Base-by-base conservation (phyloP, 495 filamentous ascomycete genomes). In the Chlorociboria aeruginascens region DNA sequence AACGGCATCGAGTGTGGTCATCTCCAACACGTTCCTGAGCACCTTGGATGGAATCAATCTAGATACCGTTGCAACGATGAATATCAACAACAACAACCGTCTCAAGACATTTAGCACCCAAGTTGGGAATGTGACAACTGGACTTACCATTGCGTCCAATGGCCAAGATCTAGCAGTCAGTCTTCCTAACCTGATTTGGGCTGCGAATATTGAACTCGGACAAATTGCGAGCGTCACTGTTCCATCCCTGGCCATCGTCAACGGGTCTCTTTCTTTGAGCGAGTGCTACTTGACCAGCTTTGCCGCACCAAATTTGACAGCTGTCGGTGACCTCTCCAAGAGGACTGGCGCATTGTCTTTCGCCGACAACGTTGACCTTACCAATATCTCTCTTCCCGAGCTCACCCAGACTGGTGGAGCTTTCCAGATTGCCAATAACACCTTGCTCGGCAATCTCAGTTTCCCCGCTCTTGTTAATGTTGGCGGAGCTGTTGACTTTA, bases 341-440 rank as follows among this genome's bases (percentile, higher is more conserved):
- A 34, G 38, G 6, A 1, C n/a, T 7, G 56, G 56, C n/a, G 40
- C 44, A 31, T 48, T 59, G 28, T 76, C 84, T 39, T 85, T 97
- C 67, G 80, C 84, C 58, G 77, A 74, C 70, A 96, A 96, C 77
- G 57, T 60, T 40, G 59, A 74, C 36, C 69, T 99, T 46, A 71
- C 68, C 59, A 94, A 93, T 72, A 74, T 96, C 67, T 75, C 79
- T 41, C 69, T 95, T 58, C 77, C 82, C 40, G 28, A 52, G 30
- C 70, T 99, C 43, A 77, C 68, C 51, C 72, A 61, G 16, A 71
- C 96, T 58, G 77, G 76, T 51, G 89, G 83, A 69, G 85, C 80
- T 58, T 78, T 92, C 66, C 73, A 81, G 50, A 77, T 97, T 59
- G 80, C 82, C 62, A 93, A 93, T 73, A 95, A 96, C 77, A 86